These are phyloP conservation scores for Citropsis articulata DNA, from an alignment of 345 rosid species.

Conservation along the genomic window DNA sequence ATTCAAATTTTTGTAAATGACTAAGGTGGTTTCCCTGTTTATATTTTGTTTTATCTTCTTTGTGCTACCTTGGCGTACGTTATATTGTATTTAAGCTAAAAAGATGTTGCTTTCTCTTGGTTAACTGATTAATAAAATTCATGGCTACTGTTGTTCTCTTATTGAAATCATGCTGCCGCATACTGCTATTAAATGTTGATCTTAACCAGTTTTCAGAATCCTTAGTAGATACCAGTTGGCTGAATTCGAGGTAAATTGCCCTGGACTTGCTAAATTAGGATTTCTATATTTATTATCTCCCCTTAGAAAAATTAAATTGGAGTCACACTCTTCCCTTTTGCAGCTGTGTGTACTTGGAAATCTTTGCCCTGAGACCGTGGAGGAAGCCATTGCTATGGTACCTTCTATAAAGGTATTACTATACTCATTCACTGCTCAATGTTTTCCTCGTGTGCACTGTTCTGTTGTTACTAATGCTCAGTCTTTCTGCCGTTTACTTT, in stretches of 20 bases:
- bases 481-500: neutral
- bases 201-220: slow-evolving; percentile 66
- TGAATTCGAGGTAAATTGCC: slow-evolving; percentile 75
- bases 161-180: neutral
- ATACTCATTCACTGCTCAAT: neutral
- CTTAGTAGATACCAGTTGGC: slow-evolving; percentile 86
- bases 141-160: neutral
- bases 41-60: neutral
- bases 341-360: slow-evolving; percentile 99
- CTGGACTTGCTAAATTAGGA: neutral
- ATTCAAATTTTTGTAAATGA: neutral
- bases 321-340: slow-evolving; percentile 12
- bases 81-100: neutral
- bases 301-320: neutral
- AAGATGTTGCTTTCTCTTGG: neutral
- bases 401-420: slow-evolving; percentile 82
- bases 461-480: neutral
- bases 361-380: slow-evolving; percentile 95
- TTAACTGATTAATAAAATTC: neutral
- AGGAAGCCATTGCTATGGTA: slow-evolving; percentile 98
- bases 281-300: neutral
- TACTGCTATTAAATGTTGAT: slow-evolving; percentile 17
- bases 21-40: neutral
- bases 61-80: neutral
- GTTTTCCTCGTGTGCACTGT: neutral